Evolutionary conservation across 2,329 filamentous ascomycete genomes (phyloP), one percentile per base, ranked within the genome.

Genomic region (Venturia asperata): DNA sequence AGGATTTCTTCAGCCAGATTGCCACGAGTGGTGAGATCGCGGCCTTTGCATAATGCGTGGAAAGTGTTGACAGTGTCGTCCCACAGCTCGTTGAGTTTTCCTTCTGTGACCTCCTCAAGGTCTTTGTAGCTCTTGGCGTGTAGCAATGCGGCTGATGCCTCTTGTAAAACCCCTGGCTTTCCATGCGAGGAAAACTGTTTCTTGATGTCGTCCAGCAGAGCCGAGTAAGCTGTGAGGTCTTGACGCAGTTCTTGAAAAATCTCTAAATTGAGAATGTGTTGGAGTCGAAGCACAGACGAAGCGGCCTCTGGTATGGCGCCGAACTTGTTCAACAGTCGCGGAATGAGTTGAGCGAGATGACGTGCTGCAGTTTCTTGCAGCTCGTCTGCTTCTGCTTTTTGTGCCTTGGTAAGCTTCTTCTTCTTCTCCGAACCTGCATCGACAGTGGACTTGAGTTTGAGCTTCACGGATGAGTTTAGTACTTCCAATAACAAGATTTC

Each of bases 111-210:
- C 71, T 99, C 94, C 69, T 92, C 89, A 42, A 96, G 85, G 72
- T 96, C 93, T 67, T 94, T 91, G 67, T 91, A 93, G 67, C 87
- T 87, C 68, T 90, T 87, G 10, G 93, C 92, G 73, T 95, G 91
- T 41, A 96, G 78, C 45, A 99, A 84, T 5, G 92, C 90, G 27
- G 86, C 83, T 37, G 89, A 88, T 17, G 92, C 93, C 75, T 97
- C 92, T 13, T 86, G 86, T 58, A 99, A 81, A 21, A 97, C 92
- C 65, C 85, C 85, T 70, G 90, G 89, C 71, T 96, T 91, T 55
- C 90, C 90, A 72, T 99, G 94, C n/a, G 91, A 87, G 70, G 89
- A 87, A 77, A 99, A 97, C 71, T 99, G 94, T 66, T 91, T 91
- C 74, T 90, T 92, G 70, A 97, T 91, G 71, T 97, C 92, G 70